Evolutionary conservation across 1,139 yeast species (phyloP).

Genomic region (Lodderomyces elongisporus): DNA sequence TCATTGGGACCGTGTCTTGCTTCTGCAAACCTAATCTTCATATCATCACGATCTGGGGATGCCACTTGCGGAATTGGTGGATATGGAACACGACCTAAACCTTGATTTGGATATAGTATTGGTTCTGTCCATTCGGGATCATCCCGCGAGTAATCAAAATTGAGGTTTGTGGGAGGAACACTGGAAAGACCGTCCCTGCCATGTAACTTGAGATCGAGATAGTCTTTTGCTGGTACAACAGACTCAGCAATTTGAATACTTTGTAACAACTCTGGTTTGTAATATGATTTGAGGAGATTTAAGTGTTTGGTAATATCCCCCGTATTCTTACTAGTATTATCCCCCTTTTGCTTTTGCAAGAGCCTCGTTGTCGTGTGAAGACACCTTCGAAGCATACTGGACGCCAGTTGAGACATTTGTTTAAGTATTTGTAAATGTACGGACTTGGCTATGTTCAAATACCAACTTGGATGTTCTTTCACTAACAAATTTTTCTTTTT

Average conservation of each 20-base stretch:
- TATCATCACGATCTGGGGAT: conserved; percentile 39
- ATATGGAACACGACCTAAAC: conserved; percentile 35
- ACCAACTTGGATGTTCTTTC: too few relatives aligned
- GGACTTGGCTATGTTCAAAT: too few relatives aligned
- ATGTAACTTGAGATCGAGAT: conserved; percentile 28
- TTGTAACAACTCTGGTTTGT: conserved; percentile 71
- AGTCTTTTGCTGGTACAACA: conserved; percentile 59
- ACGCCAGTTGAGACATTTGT: too few relatives aligned
- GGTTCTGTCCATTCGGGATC: conserved; percentile 49
- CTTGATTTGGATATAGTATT: conserved; percentile 43
- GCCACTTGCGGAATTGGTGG: conserved; percentile 39
- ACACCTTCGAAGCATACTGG: too few relatives aligned
- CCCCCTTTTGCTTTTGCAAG: too few relatives aligned
- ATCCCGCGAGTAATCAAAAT: conserved; percentile 27
- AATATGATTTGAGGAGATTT: conserved; percentile 61
- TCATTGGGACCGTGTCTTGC: conserved; percentile 11
- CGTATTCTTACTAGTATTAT: too few relatives aligned
- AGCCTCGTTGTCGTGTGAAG: too few relatives aligned
- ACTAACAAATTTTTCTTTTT: too few relatives aligned
- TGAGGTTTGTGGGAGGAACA: conserved; percentile 26
- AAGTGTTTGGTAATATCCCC: conserved; percentile 40
- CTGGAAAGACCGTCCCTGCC: conserved; percentile 30
- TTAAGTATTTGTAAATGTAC: too few relatives aligned
- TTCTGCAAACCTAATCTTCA: conserved; percentile 32
- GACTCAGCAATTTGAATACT: conserved; percentile 79